Percentiles rank a stretch among this genome's conserved stretches.
Conservation (phyloP, 1,284 basidiomycete species). For the Vanrija sp. region DNA sequence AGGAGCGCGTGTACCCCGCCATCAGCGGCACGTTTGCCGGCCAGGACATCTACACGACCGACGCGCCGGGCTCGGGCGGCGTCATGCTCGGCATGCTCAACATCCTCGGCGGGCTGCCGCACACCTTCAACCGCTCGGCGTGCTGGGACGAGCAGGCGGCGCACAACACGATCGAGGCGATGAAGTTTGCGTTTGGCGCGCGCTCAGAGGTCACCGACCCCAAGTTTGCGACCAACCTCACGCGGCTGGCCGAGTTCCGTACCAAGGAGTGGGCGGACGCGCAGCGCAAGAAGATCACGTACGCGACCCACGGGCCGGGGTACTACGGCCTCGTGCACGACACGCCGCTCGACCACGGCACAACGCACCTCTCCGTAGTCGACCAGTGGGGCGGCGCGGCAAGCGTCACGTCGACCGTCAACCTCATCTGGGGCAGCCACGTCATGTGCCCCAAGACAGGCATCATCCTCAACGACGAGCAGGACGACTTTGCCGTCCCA, state of each 20-base stretch:
- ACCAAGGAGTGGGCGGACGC: conserved; percentile 65
- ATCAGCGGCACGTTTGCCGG: conserved; percentile 70
- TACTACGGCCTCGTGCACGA: conserved; percentile 85
- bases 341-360: conserved; percentile 75
- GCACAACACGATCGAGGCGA: conserved; percentile 53
- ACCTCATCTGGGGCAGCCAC: conserved; percentile 76
- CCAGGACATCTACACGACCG: conserved; percentile 75
- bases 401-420: conserved; percentile 78
- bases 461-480: conserved; percentile 82
- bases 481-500: conserved; percentile 80
- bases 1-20: conserved; percentile 66
- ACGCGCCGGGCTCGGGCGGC: conserved; percentile 62
- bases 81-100: conserved; percentile 46
- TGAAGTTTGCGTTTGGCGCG: conserved; percentile 53
- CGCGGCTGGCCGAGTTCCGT: conserved; percentile 62
- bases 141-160: conserved; percentile 21
- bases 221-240: conserved; percentile 53
- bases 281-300: conserved; percentile 51
- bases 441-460: conserved; percentile 82
- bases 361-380: conserved; percentile 78
- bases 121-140: neutral
- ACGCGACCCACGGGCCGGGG: conserved; percentile 68
- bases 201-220: conserved; percentile 74
- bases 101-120: conserved; percentile 32
- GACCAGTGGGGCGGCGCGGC: conserved; percentile 83